Evolutionary conservation across 106 monocot species (phyloP).

Genomic region (Vanilla planifolia): DNA sequence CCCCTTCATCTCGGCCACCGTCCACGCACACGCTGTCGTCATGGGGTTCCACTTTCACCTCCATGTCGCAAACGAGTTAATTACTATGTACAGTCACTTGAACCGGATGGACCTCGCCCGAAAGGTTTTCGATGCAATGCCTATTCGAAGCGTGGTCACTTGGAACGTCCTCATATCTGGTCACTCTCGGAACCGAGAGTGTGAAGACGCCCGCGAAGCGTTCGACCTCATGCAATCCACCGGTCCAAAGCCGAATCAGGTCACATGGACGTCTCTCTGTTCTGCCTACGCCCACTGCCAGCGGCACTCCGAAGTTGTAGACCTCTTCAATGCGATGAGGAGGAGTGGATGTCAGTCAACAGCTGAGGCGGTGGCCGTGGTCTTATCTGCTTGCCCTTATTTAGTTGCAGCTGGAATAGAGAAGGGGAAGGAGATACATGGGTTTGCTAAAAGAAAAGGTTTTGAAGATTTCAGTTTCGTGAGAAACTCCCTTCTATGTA

Average conservation of each 20-base stretch:
- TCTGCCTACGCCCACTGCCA: slow-evolving; percentile 44
- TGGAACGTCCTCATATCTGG: slow-evolving; percentile 57
- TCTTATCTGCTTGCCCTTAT: slow-evolving; percentile 49
- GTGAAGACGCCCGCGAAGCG: slow-evolving; percentile 6
- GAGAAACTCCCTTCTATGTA: slow-evolving; percentile 53
- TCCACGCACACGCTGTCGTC: slow-evolving; percentile 35
- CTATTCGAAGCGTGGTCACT: slow-evolving; percentile 26
- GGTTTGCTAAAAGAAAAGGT: slow-evolving; percentile 24
- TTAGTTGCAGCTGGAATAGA: slow-evolving; percentile 4
- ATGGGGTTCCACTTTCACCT: slow-evolving; percentile 30
- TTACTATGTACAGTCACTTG: slow-evolving; percentile 23
- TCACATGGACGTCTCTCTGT: slow-evolving; percentile 65
- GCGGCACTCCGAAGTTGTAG: slow-evolving; percentile 18
- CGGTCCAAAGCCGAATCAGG: slow-evolving; percentile 30
- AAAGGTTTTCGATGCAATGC: slow-evolving; percentile 55
- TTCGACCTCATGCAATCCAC: slow-evolving; percentile 31
- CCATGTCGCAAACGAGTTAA: slow-evolving; percentile 48
- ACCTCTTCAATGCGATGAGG: slow-evolving; percentile 43
- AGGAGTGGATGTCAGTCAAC: slow-evolving; percentile 11
- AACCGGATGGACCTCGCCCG: slow-evolving; percentile 25
- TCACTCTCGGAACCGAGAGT: slow-evolving; percentile 21
- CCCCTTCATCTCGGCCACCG: slow-evolving; percentile 2
- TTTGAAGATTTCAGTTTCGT: slow-evolving; percentile 43
- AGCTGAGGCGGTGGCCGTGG: slow-evolving; percentile 34
- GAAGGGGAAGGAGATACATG: slow-evolving; percentile 43